Conservation (phyloP, 495 filamentous ascomycete species). For the Penicillium salamii region DNA sequence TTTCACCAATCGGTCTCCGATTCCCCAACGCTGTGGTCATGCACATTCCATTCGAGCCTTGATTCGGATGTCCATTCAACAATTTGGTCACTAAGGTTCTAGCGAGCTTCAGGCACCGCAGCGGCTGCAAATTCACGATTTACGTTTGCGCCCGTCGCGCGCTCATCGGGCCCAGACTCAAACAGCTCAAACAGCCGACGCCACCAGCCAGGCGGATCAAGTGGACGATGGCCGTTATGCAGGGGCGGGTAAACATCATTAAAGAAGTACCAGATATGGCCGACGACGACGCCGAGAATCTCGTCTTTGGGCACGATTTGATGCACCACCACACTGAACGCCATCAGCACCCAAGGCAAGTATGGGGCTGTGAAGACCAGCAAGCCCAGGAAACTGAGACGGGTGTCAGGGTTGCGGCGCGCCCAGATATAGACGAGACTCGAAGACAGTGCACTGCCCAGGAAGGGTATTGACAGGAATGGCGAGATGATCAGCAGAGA, state of each 20-base stretch:
- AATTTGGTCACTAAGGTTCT: too few relatives aligned
- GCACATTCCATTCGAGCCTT: too few relatives aligned
- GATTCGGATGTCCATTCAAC: too few relatives aligned
- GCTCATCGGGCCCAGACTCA: conserved; percentile 43
- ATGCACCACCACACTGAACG: conserved; percentile 81
- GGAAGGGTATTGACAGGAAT: conserved; percentile 79
- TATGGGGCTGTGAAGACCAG: conserved; percentile 92
- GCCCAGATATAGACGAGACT: conserved; percentile 99
- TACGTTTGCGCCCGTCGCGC: conserved; percentile 28
- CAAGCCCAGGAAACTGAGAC: conserved; percentile 85
- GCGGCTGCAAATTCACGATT: conserved; percentile 40
- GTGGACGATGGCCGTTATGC: conserved; percentile 76
- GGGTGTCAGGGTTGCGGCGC: conserved; percentile 85
- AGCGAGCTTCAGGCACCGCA: conserved; percentile 40
- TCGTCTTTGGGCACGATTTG: conserved; percentile 90
- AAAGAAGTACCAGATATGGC: conserved; percentile 98
- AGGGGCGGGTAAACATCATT: conserved; percentile 92
- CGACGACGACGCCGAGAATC: conserved; percentile 87
- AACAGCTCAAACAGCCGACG: conserved; percentile 84
- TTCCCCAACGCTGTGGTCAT: too few relatives aligned
- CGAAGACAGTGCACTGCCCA: conserved; percentile 84
- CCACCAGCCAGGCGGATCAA: conserved; percentile 94
- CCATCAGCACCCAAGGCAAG: conserved; percentile 94
- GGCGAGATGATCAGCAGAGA: conserved; percentile 79
- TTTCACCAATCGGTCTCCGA: too few relatives aligned